These are phyloP conservation scores for Zygotorulaspora mrakii DNA, from an alignment of 1,139 yeast genomes.

Conservation along the genomic window DNA sequence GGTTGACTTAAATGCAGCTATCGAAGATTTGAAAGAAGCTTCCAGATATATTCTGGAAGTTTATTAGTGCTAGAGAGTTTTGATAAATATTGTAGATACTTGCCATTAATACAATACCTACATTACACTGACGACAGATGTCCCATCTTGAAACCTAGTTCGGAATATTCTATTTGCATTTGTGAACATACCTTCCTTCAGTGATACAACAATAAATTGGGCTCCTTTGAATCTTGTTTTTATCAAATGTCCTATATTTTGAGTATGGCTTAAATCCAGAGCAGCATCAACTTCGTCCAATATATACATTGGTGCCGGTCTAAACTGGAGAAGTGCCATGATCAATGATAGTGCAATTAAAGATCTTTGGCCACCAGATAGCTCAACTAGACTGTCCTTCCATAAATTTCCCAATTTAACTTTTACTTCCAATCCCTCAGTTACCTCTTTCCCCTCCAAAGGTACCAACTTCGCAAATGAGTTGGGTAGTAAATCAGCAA, in stretches of 20 bases:
- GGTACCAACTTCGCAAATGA: conserved; percentile 89
- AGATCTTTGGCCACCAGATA: conserved; percentile 97
- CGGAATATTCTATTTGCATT: conserved; percentile 93
- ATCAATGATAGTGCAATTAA: conserved; percentile 86
- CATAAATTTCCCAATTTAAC: conserved; percentile 89
- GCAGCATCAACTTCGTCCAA: conserved; percentile 99
- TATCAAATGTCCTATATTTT: conserved; percentile 92
- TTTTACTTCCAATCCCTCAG: conserved; percentile 86
- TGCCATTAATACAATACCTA: too few relatives aligned
- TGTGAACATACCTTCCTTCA: conserved; percentile 97
- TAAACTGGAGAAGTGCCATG: conserved; percentile 85
- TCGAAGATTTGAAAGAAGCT: conserved; percentile 89
- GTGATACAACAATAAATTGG: conserved; percentile 92
- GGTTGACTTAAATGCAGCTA: conserved; percentile 71
- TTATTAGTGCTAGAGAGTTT: too few relatives aligned
- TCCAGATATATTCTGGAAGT: conserved; percentile 94
- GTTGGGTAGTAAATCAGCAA: conserved; percentile 83
- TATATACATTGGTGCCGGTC: conserved; percentile 98
- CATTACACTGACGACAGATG: conserved; percentile 76
- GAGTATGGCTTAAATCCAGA: conserved; percentile 92
- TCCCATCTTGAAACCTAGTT: conserved; percentile 94
- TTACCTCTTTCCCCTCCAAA: conserved; percentile 71
- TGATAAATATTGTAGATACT: too few relatives aligned
- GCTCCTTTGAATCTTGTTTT: conserved; percentile 93
- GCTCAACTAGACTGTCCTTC: conserved; percentile 93